These are phyloP conservation scores for Suhomyces choctaworum DNA, from an alignment of 1,139 yeast species.

Conservation along the genomic window DNA sequence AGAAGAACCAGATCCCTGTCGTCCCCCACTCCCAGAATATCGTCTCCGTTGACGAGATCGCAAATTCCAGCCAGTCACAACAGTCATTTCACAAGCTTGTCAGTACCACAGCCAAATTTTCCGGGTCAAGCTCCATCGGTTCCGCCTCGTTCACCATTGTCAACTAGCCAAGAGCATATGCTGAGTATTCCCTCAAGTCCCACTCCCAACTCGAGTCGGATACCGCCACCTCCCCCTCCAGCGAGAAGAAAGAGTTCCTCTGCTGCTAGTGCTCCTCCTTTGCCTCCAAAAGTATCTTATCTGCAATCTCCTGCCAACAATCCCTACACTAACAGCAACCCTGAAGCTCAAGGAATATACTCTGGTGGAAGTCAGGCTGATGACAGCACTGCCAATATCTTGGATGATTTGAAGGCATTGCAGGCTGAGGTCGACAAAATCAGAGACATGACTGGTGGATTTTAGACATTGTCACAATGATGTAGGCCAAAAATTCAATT, in stretches of 20 bases:
- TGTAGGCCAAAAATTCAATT: too few species aligned
- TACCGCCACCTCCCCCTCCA: slow-evolving; percentile 49
- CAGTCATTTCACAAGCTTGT: slow-evolving; percentile 3
- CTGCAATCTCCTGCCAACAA: slow-evolving; percentile 7
- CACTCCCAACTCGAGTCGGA: slow-evolving; percentile 7
- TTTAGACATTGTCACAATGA: too few species aligned
- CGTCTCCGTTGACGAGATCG: slow-evolving; percentile 20
- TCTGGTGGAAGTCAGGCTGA: slow-evolving; percentile 16
- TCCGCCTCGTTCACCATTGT: slow-evolving; percentile 20
- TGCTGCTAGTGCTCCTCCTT: slow-evolving; percentile 23
- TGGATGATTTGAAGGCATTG: slow-evolving; percentile 61
- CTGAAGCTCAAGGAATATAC: slow-evolving; percentile 6
- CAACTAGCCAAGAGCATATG: neutral
- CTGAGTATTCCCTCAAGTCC: slow-evolving; percentile 7
- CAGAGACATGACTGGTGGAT: slow-evolving; percentile 51
- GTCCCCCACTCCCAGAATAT: slow-evolving; percentile 41
- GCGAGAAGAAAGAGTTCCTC: slow-evolving; percentile 35
- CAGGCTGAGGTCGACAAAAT: slow-evolving; percentile 65
- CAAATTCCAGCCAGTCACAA: slow-evolving; percentile 10
- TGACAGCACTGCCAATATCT: slow-evolving; percentile 50
- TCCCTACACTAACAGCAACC: slow-evolving; percentile 11
- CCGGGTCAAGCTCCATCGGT: slow-evolving; percentile 9
- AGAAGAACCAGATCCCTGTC: slow-evolving; percentile 45
- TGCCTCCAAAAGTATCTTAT: slow-evolving; percentile 33
- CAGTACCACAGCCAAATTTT: slow-evolving; percentile 3